These are phyloP conservation scores for Rhodotorula mucilaginosa DNA, from an alignment of 1,284 basidiomycete species.

Conservation along the genomic window DNA sequence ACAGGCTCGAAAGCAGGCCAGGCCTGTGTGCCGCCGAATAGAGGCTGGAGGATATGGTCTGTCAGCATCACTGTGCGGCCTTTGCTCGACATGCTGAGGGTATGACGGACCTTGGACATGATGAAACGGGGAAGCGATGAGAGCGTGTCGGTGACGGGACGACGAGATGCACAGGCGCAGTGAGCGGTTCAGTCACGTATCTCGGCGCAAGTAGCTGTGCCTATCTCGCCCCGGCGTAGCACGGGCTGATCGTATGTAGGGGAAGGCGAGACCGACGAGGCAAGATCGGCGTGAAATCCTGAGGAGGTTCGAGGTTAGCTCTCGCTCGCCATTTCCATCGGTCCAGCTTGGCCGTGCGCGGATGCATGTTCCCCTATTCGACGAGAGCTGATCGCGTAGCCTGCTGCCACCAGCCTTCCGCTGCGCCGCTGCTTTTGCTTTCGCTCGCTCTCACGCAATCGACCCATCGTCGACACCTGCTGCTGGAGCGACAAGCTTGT, in stretches of 20 bases:
- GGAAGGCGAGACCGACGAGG: not conserved
- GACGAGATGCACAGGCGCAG: not conserved
- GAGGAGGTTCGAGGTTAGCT: too few relatives aligned
- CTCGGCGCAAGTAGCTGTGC: not conserved
- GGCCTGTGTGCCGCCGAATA: slow-evolving; percentile 1
- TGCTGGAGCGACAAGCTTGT: too few relatives aligned
- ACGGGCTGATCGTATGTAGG: not conserved
- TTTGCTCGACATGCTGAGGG: not conserved
- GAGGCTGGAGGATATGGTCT: not conserved
- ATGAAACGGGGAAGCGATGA: not conserved
- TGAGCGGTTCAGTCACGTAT: not conserved
- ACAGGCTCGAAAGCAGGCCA: slow-evolving; percentile 50
- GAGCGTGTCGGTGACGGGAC: too few relatives aligned
- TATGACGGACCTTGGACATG: not conserved
- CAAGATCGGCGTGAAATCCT: not conserved
- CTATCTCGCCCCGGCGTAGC: too few relatives aligned
- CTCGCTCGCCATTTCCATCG: too few relatives aligned
- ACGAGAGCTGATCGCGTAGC: too few relatives aligned
- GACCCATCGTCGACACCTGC: too few relatives aligned
- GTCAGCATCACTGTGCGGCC: not conserved
- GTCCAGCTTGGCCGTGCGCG: too few relatives aligned
- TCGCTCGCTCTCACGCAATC: too few relatives aligned
- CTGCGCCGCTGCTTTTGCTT: too few relatives aligned
- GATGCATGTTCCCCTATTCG: too few relatives aligned
- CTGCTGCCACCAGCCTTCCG: too few relatives aligned